Conservation (phyloP, 2,329 filamentous ascomycete species). For the Paracorniculantispora psalliotae region DNA sequence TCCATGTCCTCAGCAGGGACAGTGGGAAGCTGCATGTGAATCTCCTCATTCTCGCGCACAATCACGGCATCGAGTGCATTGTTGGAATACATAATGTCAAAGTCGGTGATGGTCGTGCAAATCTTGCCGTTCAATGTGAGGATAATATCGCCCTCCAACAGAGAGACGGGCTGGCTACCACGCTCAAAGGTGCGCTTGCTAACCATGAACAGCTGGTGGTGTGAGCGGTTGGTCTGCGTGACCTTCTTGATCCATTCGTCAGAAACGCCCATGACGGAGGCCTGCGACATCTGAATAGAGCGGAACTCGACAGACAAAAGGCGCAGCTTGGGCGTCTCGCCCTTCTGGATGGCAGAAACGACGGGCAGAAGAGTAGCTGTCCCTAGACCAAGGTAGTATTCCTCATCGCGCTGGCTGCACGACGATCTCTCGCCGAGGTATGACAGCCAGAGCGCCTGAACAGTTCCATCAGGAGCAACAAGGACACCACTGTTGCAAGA, state of each 20-base stretch:
- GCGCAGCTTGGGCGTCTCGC: conserved; percentile 72
- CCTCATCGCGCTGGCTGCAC: conserved; percentile 79
- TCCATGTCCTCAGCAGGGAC: conserved; percentile 87
- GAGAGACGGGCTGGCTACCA: conserved; percentile 43
- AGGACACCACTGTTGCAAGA: conserved; percentile 94
- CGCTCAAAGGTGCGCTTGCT: conserved; percentile 76
- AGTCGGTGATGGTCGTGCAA: conserved; percentile 86
- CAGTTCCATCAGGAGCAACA: conserved; percentile 81
- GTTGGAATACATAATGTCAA: conserved; percentile 95
- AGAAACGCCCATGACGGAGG: conserved; percentile 91
- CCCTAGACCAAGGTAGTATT: conserved; percentile 90
- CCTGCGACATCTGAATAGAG: conserved; percentile 94
- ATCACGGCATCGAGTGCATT: conserved; percentile 78
- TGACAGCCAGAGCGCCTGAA: conserved; percentile 93
- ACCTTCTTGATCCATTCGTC: conserved; percentile 95
- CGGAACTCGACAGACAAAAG: conserved; percentile 94
- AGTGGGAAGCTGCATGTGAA: conserved; percentile 73
- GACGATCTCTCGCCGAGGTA: conserved; percentile 87
- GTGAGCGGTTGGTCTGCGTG: conserved; percentile 78
- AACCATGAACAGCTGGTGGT: conserved; percentile 98
- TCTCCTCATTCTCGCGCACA: conserved; percentile 76
- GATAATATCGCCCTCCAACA: conserved; percentile 88
- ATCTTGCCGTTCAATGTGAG: conserved; percentile 86
- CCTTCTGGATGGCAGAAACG: conserved; percentile 78
- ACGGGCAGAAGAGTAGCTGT: conserved; percentile 86